Percentiles rank a stretch among this genome's conserved stretches.
Evolutionary conservation across 805 yeast species (phyloP).

Genomic region (Ogataea henricii): DNA sequence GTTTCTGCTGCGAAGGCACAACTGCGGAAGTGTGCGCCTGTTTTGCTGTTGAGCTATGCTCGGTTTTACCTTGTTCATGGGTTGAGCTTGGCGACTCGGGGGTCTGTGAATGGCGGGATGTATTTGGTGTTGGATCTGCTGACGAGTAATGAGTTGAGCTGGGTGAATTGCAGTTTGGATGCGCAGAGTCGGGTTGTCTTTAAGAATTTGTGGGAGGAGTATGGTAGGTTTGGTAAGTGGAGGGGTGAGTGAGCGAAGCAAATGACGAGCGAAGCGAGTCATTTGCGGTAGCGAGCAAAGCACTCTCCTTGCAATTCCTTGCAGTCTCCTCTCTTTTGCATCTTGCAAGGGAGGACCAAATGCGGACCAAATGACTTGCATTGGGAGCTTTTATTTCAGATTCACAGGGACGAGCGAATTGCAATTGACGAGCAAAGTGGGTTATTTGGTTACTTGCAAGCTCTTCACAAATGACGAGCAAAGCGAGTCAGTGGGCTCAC

Average conservation of each 20-base stretch:
- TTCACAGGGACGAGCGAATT: no score
- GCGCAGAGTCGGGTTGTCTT: constrained; percentile 66
- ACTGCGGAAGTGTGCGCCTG: constrained; percentile 64
- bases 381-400: no score
- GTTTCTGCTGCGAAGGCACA: constrained; percentile 56
- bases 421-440: no score
- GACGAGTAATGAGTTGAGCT: constrained; percentile 63
- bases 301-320: no score
- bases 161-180: constrained; percentile 68
- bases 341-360: no score
- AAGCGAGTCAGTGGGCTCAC: no score
- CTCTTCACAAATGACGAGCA: no score
- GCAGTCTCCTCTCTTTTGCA: no score
- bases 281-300: background rate
- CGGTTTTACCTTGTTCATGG: constrained; percentile 51
- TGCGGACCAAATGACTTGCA: no score
- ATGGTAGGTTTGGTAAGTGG: constrained; percentile 83
- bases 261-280: constrained; percentile 22
- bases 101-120: constrained; percentile 54
- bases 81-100: constrained; percentile 48
- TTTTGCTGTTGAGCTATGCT: constrained; percentile 60
- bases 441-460: no score
- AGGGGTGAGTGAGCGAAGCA: constrained; percentile 45
- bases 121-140: constrained; percentile 68
- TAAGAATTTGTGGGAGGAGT: constrained; percentile 68